Base-by-base conservation (phyloP, 371 early-diverging fungal genomes). In the Apophysomyces trapeziformis region DNA sequence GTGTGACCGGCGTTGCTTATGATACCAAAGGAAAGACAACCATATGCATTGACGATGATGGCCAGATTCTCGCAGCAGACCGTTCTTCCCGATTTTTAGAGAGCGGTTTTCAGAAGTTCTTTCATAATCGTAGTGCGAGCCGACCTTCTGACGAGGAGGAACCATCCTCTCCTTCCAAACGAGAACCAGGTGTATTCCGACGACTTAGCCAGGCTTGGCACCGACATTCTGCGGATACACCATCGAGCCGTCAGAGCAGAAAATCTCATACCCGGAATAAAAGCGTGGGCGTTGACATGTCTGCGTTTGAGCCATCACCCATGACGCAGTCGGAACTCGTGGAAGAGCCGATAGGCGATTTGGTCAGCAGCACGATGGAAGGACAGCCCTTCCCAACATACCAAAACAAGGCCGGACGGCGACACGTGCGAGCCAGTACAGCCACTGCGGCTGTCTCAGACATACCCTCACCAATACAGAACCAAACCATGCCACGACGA, bases 1-100 rank as follows among this genome's bases (percentile, higher is more conserved):
- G 63, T 4, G 38, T 63, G 36, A 18, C 63, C 41, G 63, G 63
- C 6, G 35, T 63, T 16, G 63, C 63, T 13, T 72, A 70, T 38
- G 64, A 54, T 32, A 69, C 61, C 9, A 67, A 64, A 18, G 76
- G 73, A 1, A 69, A 71, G 39, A 65, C 64, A 4, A 68, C 60
- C 13, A 65, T 70, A 1, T 56, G 57, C 7, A 56, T 72, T 7
- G 68, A 69, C 18, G 66, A 66, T 4, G 68, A 72, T 3, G 69
- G 64, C 1, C 67, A 66, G 64, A 38, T 69, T 3, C 58, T 69
- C 6, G 61, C 61, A 26, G 41, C 47, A 8, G 57, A 66, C 5
- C 63, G 46, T 8, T 44, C 32, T 26, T 26, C 56, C 1, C 47
- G 60, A n/a, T 32, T 63, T 21, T 26, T 72, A n/a, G 65, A 69